Evolutionary conservation across 1,284 basidiomycete species (phyloP).

Genomic region (Ceraceosorus guamensis): DNA sequence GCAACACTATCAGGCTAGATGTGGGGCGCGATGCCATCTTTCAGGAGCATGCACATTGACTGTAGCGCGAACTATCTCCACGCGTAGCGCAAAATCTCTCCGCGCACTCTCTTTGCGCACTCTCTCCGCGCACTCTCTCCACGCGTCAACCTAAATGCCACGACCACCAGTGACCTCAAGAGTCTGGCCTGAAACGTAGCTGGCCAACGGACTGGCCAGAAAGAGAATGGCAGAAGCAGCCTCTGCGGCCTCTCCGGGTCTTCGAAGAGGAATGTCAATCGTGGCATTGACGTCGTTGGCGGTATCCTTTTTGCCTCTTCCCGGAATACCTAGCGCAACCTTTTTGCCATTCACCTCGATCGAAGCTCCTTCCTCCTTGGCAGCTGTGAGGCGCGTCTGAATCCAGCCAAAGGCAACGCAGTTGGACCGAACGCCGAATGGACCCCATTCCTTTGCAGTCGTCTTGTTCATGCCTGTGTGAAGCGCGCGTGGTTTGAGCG

Average conservation of each 20-base stretch:
- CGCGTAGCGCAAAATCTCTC: too few relatives aligned
- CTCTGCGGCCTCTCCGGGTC: constrained; percentile 68
- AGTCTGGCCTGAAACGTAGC: constrained; percentile 73
- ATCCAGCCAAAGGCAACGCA: constrained; percentile 70
- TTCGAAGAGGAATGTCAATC: constrained; percentile 63
- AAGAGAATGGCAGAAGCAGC: constrained; percentile 56
- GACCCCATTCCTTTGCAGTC: constrained; percentile 73
- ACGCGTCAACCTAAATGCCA: constrained; percentile 20
- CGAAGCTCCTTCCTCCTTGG: constrained; percentile 67
- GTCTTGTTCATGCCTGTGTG: constrained; percentile 65
- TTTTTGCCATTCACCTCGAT: constrained; percentile 77
- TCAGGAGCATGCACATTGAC: too few relatives aligned
- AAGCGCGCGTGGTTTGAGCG: too few relatives aligned
- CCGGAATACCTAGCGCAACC: constrained; percentile 63
- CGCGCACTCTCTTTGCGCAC: too few relatives aligned
- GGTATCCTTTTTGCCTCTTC: background rate
- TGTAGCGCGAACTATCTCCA: too few relatives aligned
- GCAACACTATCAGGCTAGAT: too few relatives aligned
- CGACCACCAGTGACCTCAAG: constrained; percentile 51
- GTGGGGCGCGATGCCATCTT: too few relatives aligned
- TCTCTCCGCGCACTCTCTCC: too few relatives aligned
- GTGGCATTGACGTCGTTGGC: constrained; percentile 54
- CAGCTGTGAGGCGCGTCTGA: constrained; percentile 61
- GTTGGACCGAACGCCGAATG: constrained; percentile 69
- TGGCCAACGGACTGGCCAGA: constrained; percentile 63